These are phyloP conservation scores for Backusella psychrophila DNA, from an alignment of 192 early-diverging fungal genomes.

Conservation along the genomic window DNA sequence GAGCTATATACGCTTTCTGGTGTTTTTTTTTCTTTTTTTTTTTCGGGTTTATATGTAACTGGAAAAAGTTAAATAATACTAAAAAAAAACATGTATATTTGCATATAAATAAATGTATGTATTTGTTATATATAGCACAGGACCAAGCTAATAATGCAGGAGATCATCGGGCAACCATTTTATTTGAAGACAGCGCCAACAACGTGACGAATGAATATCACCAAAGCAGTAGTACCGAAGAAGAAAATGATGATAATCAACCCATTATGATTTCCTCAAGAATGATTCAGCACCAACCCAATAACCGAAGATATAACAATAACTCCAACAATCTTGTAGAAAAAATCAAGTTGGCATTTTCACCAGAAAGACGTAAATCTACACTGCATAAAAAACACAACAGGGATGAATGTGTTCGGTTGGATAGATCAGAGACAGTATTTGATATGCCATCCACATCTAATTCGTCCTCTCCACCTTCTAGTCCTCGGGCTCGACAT, in stretches of 20 bases:
- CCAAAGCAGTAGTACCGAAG: neutral
- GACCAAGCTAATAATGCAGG: constrained; percentile 9
- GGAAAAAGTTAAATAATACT: neutral
- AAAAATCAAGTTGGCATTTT: constrained; percentile 22
- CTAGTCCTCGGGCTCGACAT: neutral
- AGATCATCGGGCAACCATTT: constrained; percentile 10
- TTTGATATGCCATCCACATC: constrained; percentile 2
- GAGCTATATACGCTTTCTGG: neutral
- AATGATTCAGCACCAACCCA: neutral
- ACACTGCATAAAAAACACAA: neutral
- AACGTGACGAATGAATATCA: neutral
- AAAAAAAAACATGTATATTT: neutral
- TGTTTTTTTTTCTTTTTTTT: too few species aligned
- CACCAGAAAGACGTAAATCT: constrained; percentile 21
- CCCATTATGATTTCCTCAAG: neutral
- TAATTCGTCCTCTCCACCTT: neutral
- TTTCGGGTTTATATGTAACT: neutral
- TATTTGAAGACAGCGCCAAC: constrained; percentile 3
- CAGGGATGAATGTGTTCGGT: neutral
- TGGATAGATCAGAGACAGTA: neutral
- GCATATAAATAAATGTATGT: neutral
- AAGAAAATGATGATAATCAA: neutral
- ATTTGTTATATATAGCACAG: constrained; percentile 1
- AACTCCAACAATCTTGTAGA: constrained; percentile 13
- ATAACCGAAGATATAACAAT: neutral